Evolutionary conservation across 345 rosid genomes (phyloP), one percentile per base, ranked within the genome.

Genomic region (Passiflora organensis): DNA sequence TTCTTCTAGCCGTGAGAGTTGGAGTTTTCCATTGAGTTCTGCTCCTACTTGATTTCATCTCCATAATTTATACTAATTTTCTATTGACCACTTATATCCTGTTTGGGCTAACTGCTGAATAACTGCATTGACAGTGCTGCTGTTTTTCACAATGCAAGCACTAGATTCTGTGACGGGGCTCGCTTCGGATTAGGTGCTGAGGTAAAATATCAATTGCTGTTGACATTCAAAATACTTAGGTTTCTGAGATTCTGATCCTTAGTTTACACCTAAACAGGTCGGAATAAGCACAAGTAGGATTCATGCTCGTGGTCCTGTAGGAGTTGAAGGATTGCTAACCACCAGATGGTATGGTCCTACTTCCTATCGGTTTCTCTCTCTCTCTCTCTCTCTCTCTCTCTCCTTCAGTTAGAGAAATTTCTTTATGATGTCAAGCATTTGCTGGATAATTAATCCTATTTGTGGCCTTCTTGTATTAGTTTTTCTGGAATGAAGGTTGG

Each of bases 251-350:
- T 28, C 34, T 28, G 34, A 28, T 28, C 34, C 34, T 2, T 28
- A 28, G 8, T 8, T 28, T 37, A 20, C 56, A 51, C 17, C 32
- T 60, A 55, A 14, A 58, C 58, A 89, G 99, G 96, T 93, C 46
- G 99, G 99, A 60, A 87, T 87, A 72, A 89, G 99, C 70, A 89
- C 97, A 13, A 80, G 97, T 65, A 79, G 96, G 71, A 94, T 94
- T 56, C 99, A 94, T 68, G 99, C 99, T 13, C 96, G 99, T 6
- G 99, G 99, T 58, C 97, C 99, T 43, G 99, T 94, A 1, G 99
- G 97, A 39, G 97, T 94, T 9, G 99, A 87, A 75, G 99, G 99
- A 58, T 51, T 94, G 72, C 67, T 94, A 51, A 94, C 99, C 15
- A 94, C 97, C 48, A 72, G 86, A 89, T 94, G 99, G 99, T 94